phyloP scores from a whole-genome alignment of 768 basidiomycete species.

The Tricholoma bakamatsutake region DNA sequence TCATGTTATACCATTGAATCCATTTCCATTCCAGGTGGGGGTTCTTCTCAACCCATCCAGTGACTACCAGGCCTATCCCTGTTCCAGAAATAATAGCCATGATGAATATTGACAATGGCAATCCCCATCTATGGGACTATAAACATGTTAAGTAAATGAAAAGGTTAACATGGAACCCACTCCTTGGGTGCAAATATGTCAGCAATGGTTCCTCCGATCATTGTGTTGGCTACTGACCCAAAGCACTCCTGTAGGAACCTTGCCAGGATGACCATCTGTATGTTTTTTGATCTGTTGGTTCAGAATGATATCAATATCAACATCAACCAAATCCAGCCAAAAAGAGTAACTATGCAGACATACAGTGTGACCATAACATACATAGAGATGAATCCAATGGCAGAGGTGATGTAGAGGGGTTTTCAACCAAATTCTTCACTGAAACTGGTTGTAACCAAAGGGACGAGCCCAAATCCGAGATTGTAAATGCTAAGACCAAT shows the following conservation, averaged over 20 bases:
- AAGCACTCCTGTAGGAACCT: constrained; percentile 61
- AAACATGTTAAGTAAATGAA: neutral
- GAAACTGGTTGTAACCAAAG: constrained; percentile 60
- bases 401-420: constrained; percentile 50
- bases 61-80: constrained; percentile 57
- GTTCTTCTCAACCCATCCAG: constrained; percentile 65
- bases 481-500: constrained; percentile 48
- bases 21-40: constrained; percentile 63
- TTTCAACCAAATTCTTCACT: no score
- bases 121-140: constrained; percentile 54
- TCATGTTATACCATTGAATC: constrained; percentile 80
- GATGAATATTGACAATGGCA: constrained; percentile 75
- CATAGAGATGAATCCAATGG: constrained; percentile 43
- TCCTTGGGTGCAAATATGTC: constrained; percentile 63
- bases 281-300: constrained; percentile 39
- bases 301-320: no score
- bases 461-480: constrained; percentile 57
- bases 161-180: constrained; percentile 27
- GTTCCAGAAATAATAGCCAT: constrained; percentile 53
- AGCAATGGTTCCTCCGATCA: constrained; percentile 69
- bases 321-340: neutral
- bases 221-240: constrained; percentile 64
- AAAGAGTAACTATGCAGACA: constrained; percentile 15
- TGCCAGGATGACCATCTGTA: constrained; percentile 57
- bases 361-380: constrained; percentile 46